phyloP scores from a whole-genome alignment of 2,329 filamentous ascomycete genomes.

The Aspergillus sergii region DNA sequence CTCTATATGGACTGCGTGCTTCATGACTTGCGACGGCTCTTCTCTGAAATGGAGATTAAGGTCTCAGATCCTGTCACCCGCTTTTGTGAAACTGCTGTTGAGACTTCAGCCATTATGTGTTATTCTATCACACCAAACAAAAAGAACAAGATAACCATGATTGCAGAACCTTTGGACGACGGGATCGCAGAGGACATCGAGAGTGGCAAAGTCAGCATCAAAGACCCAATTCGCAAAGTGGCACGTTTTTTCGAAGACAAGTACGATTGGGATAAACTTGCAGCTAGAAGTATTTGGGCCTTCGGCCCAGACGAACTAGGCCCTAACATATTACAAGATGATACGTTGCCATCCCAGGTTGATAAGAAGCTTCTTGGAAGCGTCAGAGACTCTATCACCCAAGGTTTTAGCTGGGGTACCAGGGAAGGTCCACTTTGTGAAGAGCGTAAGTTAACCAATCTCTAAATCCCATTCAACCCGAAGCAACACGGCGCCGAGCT shows the following conservation, averaged over 20 bases:
- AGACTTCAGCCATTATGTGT: conserved; percentile 96
- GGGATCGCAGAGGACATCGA: conserved; percentile 96
- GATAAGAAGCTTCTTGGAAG: conserved; percentile 87
- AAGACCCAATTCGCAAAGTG: conserved; percentile 87
- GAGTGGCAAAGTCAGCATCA: conserved; percentile 84
- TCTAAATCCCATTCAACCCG: neutral
- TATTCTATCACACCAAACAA: conserved; percentile 98
- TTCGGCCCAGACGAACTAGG: conserved; percentile 95
- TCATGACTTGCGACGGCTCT: conserved; percentile 88
- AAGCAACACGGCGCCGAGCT: neutral
- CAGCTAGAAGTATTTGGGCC: conserved; percentile 94
- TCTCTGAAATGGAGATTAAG: conserved; percentile 99
- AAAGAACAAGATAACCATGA: conserved; percentile 99
- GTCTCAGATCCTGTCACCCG: conserved; percentile 96
- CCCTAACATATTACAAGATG: conserved; percentile 94
- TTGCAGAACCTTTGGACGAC: conserved; percentile 91
- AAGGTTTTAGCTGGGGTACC: conserved; percentile 96
- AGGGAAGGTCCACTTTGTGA: conserved; percentile 95
- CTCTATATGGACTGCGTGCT: conserved; percentile 99
- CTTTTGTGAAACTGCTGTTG: conserved; percentile 97
- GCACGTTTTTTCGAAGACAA: conserved; percentile 97
- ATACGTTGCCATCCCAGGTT: conserved; percentile 90
- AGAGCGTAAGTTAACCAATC: conserved; percentile 70
- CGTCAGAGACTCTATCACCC: conserved; percentile 88
- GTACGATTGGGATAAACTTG: conserved; percentile 95